Percentiles rank a stretch among this genome's conserved stretches.
Conservation (phyloP, 2,329 filamentous ascomycete species). For the Ilyonectria mors-panacis region DNA sequence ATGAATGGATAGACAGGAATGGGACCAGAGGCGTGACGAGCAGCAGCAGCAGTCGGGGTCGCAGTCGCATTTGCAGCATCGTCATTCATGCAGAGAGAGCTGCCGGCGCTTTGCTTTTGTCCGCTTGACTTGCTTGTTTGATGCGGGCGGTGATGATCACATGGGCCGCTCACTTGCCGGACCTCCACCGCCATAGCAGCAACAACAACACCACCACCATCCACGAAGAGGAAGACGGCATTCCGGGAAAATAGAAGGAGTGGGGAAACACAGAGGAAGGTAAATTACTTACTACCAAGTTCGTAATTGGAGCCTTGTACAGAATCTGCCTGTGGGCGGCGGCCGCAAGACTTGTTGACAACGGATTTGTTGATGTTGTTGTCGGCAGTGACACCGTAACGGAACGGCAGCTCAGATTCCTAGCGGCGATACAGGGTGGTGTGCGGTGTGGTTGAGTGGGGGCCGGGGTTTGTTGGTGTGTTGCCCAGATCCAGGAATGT, state of each 20-base stretch:
- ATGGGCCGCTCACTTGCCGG: slow-evolving; percentile 43
- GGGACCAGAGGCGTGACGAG: slow-evolving; percentile 7
- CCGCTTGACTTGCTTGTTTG: slow-evolving; percentile 35
- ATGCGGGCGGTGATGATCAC: slow-evolving; percentile 41
- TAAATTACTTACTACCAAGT: slow-evolving; percentile 11
- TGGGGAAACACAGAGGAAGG: background rate
- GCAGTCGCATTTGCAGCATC: slow-evolving; percentile 29
- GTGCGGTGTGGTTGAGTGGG: slow-evolving; percentile 40
- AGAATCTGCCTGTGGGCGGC: background rate
- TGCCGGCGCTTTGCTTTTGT: slow-evolving; percentile 37
- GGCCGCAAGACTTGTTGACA: slow-evolving; percentile 16
- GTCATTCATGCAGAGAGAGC: slow-evolving; percentile 44
- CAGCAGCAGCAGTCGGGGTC: slow-evolving; percentile 25
- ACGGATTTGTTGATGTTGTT: slow-evolving; percentile 31
- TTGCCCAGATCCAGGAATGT: slow-evolving; percentile 15
- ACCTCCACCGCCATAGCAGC: slow-evolving; percentile 39
- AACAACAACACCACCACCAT: slow-evolving; percentile 29
- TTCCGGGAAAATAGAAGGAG: slow-evolving; percentile 7
- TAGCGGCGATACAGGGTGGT: slow-evolving; percentile 42
- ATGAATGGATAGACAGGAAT: background rate
- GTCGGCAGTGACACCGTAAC: slow-evolving; percentile 35
- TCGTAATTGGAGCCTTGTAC: background rate
- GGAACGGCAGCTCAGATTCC: slow-evolving; percentile 38
- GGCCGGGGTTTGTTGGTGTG: slow-evolving; percentile 29
- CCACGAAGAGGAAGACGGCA: slow-evolving; percentile 12